phyloP scores from a whole-genome alignment of 2,329 filamentous ascomycete genomes.

The Aspergillus aculeatinus region DNA sequence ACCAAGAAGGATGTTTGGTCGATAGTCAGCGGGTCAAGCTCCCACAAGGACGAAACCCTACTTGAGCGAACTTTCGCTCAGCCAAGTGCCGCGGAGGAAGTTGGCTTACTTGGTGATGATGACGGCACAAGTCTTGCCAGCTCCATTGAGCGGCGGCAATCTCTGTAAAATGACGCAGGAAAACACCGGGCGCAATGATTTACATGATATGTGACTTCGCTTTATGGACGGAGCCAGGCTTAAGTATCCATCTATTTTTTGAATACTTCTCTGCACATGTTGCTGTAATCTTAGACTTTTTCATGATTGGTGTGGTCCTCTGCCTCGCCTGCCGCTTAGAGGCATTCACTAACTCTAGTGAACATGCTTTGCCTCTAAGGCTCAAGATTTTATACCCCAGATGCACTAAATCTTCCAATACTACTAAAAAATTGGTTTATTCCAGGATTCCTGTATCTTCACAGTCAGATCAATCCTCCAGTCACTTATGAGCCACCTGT shows the following conservation, averaged over 20 bases:
- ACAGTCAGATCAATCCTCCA: too few species aligned
- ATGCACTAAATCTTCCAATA: neutral
- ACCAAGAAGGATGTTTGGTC: constrained; percentile 99
- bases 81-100: constrained; percentile 32
- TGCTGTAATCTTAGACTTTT: neutral
- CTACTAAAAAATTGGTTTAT: too few species aligned
- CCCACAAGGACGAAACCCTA: constrained; percentile 39
- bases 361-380: neutral
- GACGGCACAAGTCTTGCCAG: constrained; percentile 33
- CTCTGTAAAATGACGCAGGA: constrained; percentile 22
- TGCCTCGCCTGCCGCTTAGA: neutral
- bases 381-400: neutral
- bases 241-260: neutral
- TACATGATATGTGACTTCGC: neutral
- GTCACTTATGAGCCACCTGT: too few species aligned
- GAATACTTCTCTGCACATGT: neutral
- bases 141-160: constrained; percentile 33
- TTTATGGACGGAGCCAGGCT: neutral
- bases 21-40: constrained; percentile 75
- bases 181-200: neutral
- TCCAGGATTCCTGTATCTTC: too few species aligned
- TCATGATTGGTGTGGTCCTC: neutral
- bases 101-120: constrained; percentile 39
- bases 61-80: constrained; percentile 28
- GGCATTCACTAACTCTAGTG: neutral